Evolutionary conservation across 805 yeast genomes (phyloP).

Genomic region (Zygosaccharomyces siamensis): DNA sequence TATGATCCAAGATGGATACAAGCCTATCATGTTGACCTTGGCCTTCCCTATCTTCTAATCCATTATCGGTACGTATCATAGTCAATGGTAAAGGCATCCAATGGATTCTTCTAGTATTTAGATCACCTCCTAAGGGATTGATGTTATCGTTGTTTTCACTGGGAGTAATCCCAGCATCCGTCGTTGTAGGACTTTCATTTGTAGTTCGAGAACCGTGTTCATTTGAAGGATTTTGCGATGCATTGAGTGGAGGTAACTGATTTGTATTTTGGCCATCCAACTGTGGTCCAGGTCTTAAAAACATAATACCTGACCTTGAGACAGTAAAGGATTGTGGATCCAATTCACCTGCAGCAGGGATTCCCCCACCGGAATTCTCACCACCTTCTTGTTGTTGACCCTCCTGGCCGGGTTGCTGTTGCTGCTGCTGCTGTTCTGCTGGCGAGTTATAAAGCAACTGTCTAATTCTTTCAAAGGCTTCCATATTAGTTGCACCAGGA

Average conservation of each 20-base stretch:
- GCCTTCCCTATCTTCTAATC: neutral
- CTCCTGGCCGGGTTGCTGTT: neutral
- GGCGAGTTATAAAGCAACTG: constrained; percentile 21
- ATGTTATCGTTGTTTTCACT: neutral
- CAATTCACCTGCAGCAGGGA: neutral
- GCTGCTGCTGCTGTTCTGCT: neutral
- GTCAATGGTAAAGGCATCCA: constrained; percentile 22
- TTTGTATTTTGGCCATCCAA: neutral
- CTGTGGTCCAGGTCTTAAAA: constrained; percentile 14
- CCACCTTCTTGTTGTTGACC: neutral
- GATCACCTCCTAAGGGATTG: neutral
- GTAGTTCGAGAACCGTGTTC: constrained; percentile 6
- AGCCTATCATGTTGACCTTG: constrained; percentile 22
- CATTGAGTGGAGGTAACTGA: neutral
- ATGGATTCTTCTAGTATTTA: constrained; percentile 11
- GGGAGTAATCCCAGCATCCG: constrained; percentile 2
- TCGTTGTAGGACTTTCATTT: constrained; percentile 3
- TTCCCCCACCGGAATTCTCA: neutral
- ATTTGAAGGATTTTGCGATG: neutral
- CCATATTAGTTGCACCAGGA: constrained; percentile 16
- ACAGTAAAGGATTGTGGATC: constrained; percentile 14
- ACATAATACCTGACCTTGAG: constrained; percentile 19
- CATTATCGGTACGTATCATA: constrained; percentile 9
- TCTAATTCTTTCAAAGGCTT: constrained; percentile 31
- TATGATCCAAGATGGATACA: constrained; percentile 22